Conservation (phyloP, 2,329 filamentous ascomycete genomes). For the Elsinoe arachidis region DNA sequence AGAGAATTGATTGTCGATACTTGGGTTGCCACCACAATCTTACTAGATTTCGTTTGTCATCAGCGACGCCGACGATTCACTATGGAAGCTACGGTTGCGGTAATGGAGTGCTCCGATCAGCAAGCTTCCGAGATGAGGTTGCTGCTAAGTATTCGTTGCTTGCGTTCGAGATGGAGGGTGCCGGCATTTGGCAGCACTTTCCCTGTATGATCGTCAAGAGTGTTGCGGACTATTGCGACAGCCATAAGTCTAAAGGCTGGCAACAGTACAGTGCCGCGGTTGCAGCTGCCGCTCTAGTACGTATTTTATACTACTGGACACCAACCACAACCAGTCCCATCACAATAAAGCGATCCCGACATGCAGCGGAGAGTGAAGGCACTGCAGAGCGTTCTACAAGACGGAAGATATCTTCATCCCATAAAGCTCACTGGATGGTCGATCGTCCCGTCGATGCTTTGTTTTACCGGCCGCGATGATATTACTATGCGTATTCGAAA, state of each 20-base stretch:
- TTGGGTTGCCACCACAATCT: background rate
- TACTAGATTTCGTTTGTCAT: background rate
- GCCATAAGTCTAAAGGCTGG: constrained; percentile 17
- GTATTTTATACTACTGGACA: constrained; percentile 1
- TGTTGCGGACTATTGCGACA: constrained; percentile 17
- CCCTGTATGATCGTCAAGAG: constrained; percentile 15
- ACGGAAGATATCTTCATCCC: background rate
- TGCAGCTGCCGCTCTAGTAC: constrained; percentile 14
- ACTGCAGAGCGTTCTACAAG: background rate
- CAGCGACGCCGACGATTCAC: background rate
- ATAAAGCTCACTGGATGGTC: background rate
- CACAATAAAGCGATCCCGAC: background rate
- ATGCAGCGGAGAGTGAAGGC: background rate
- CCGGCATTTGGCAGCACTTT: constrained; percentile 14
- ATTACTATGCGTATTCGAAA: background rate
- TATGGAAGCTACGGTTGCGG: constrained; percentile 11
- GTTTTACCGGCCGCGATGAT: background rate
- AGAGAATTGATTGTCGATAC: background rate
- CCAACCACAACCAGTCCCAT: background rate
- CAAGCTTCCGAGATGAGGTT: background rate
- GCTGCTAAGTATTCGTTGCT: constrained; percentile 1
- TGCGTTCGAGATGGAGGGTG: constrained; percentile 19
- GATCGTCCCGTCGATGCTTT: background rate
- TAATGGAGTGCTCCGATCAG: constrained; percentile 8
- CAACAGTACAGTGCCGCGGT: constrained; percentile 15